Conservation (phyloP, 208 protist species). For the Leishmania aethiopica region DNA sequence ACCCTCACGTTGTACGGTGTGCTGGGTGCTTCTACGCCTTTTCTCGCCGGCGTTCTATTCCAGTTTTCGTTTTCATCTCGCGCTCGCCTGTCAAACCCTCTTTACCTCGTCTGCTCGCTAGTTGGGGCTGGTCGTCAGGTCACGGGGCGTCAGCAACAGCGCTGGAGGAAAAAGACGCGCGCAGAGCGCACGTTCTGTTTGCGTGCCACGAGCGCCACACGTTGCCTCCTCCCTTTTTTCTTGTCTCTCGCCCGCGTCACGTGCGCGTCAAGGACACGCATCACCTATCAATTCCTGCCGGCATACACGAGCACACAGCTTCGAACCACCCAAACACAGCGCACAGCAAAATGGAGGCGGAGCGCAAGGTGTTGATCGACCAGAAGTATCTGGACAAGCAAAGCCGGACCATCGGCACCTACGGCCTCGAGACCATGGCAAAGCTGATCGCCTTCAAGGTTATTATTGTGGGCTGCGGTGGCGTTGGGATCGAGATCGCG, state of each 20-base stretch:
- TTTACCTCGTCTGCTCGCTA: not conserved
- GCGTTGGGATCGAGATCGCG: constrained; percentile 90
- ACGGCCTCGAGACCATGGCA: constrained; percentile 92
- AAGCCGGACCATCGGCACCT: constrained; percentile 92
- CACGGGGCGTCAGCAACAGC: not conserved
- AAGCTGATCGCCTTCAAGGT: constrained; percentile 92
- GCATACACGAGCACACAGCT: not conserved
- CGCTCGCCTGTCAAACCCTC: too few species aligned
- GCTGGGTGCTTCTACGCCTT: not conserved
- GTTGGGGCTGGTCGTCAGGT: not conserved
- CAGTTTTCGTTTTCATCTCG: not conserved
- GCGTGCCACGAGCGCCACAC: not conserved
- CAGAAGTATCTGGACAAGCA: constrained; percentile 90
- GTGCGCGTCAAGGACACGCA: not conserved
- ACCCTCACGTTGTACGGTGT: not conserved
- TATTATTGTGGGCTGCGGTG: constrained; percentile 91
- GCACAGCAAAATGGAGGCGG: constrained; percentile 12
- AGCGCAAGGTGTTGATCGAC: constrained; percentile 55
- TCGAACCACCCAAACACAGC: not conserved
- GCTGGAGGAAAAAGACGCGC: not conserved
- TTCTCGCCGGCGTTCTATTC: not conserved
- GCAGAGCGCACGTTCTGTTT: not conserved
- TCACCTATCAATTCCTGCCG: not conserved
- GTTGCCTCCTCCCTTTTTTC: not conserved
- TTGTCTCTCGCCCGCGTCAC: not conserved